Evolutionary conservation across 495 filamentous ascomycete species (phyloP), one percentile per base, ranked within the genome.

Genomic region (Sphaerosporella brunnea): DNA sequence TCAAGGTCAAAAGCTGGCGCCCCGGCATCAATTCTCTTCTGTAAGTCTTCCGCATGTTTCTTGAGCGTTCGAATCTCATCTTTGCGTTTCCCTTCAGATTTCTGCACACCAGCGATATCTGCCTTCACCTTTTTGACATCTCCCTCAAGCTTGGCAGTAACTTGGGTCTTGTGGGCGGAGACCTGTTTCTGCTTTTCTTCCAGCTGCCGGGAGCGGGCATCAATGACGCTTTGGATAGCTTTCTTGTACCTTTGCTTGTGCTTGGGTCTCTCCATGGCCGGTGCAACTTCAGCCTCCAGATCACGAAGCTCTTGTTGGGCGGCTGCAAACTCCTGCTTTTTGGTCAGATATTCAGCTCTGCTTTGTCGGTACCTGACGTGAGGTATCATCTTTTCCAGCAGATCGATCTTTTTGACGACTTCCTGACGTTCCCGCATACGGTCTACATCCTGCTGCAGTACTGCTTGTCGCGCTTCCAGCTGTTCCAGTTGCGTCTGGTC

Each of bases 361-460:
- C 67, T 63, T 26, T 61, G 62, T 25, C 60, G 62, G 59, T 88
- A 94, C 37, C 69, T 63, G 1, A 79, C 69, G 25, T 88, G 64
- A 0, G 83, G 78, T 15, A 75, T 73, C 7, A 73, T 64, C 20
- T 69, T 69, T 51, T 84, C 70, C 25, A 94, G 68, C 25, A 78
- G 65, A 19, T 73, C 66, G n/a, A 90, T 71, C 18, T 69, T 75
- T 44, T 69, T 59, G 53, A 81, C 66, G 18, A 92, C 74, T 15
- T 70, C 64, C 35, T 78, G 71, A 45, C 87, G 70, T 55, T 95
- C 80, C 21, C 76, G 71, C 54, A 93, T 70, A 52, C 84, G 74
- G 51, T 90, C 77, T 3, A 95, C 86, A 56, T 93, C 87, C 4
- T 77, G 79, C 54, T 81, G 73, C 30, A 86, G 73, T 51, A 73